These are phyloP conservation scores for Phellopilus nigrolimitatus DNA, from an alignment of 1,284 basidiomycete species.

Conservation along the genomic window DNA sequence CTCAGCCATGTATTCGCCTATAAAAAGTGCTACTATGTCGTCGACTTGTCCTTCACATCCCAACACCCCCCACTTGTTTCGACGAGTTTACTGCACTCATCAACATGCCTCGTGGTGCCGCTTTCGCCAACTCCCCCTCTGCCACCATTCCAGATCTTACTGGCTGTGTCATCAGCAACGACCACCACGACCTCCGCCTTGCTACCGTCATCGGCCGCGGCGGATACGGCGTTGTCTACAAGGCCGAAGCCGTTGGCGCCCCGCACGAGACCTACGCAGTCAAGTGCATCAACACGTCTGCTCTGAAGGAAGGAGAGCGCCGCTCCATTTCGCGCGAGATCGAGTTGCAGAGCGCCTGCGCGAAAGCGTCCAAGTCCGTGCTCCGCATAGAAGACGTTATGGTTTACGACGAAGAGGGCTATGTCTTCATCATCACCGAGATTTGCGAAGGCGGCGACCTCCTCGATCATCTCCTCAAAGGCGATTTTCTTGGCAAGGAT, in stretches of 20 bases:
- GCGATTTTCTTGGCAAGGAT: conserved; percentile 74
- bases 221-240: conserved; percentile 95
- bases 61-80: too few relatives aligned
- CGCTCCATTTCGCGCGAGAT: conserved; percentile 44
- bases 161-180: conserved; percentile 57
- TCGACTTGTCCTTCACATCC: too few relatives aligned
- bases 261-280: conserved; percentile 74
- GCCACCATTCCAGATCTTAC: conserved; percentile 11
- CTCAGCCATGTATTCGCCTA: too few relatives aligned
- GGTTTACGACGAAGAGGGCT: conserved; percentile 38
- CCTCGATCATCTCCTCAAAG: conserved; percentile 80
- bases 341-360: conserved; percentile 45
- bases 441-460: conserved; percentile 87
- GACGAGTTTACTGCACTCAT: too few relatives aligned
- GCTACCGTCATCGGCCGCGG: conserved; percentile 89
- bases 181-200: conserved; percentile 82
- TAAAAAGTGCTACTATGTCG: too few relatives aligned
- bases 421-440: conserved; percentile 63
- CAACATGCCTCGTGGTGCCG: background rate
- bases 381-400: conserved; percentile 62
- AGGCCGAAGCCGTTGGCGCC: conserved; percentile 65
- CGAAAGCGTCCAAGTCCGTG: conserved; percentile 45
- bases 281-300: conserved; percentile 29
- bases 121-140: background rate
- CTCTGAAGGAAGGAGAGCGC: conserved; percentile 33